Evolutionary conservation across 2,329 filamentous ascomycete species (phyloP).

Genomic region (Colletotrichum spaethianum): DNA sequence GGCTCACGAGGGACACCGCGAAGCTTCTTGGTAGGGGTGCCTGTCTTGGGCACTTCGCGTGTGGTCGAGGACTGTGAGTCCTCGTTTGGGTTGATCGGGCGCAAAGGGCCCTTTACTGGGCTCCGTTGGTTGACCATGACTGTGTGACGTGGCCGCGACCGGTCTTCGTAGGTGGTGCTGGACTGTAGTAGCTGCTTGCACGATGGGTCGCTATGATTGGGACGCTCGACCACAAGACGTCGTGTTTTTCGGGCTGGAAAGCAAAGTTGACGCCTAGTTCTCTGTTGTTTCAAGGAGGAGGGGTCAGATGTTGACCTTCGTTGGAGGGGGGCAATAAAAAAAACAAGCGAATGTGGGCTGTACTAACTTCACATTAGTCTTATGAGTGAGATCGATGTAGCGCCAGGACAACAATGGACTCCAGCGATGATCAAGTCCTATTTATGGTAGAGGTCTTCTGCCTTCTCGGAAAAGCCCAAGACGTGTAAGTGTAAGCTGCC

Average conservation of each 20-base stretch:
- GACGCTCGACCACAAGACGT: slow-evolving; percentile 45
- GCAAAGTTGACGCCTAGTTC: slow-evolving; percentile 51
- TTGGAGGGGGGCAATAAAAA: background rate
- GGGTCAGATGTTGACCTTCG: slow-evolving; percentile 23
- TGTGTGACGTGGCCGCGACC: slow-evolving; percentile 3
- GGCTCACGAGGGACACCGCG: slow-evolving; percentile 44
- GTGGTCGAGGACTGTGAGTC: slow-evolving; percentile 48
- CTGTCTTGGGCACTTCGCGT: slow-evolving; percentile 38
- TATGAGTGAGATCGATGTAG: background rate
- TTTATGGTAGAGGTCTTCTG: background rate
- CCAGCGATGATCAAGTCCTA: background rate
- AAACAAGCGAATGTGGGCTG: slow-evolving; percentile 25
- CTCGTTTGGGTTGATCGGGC: slow-evolving; percentile 53
- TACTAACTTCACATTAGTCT: slow-evolving; percentile 15
- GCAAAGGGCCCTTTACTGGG: slow-evolving; percentile 60
- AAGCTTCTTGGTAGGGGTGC: slow-evolving; percentile 31
- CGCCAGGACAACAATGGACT: background rate
- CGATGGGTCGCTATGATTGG: slow-evolving; percentile 41
- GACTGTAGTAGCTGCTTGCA: slow-evolving; percentile 17
- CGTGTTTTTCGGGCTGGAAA: slow-evolving; percentile 50
- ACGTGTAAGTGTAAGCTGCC: background rate
- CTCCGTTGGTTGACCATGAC: slow-evolving; percentile 64
- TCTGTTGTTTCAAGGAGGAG: slow-evolving; percentile 38
- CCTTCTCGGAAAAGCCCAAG: background rate
- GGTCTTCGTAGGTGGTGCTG: background rate